Evolutionary conservation across 2,329 filamentous ascomycete genomes (phyloP), one percentile per base, ranked within the genome.

Genomic region (Cercospora janseana): DNA sequence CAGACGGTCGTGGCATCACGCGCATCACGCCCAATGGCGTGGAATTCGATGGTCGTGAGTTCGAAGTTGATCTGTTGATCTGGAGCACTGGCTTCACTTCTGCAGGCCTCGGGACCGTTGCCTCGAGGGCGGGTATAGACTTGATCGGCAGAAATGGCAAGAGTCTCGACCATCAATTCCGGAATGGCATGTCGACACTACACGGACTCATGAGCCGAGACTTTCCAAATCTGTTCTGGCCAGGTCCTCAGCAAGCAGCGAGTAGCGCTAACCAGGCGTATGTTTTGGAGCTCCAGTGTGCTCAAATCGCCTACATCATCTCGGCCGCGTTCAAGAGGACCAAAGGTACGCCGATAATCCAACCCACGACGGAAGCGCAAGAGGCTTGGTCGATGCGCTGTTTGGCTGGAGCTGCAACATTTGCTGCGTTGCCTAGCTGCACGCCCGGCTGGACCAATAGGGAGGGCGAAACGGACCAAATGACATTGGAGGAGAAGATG

Each of bases 151-250:
- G 74, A 7, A 60, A 70, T 26, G 74, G 74, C 1, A 50, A 65
- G 3, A 66, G 73, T 9, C 63, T 81, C 28, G 70, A 71, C 6
- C 66, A 75, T 2, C 44, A 51, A 4, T 75, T 75, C 23, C 63
- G 65, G 15, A 64, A 70, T 0, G 77, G 75, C 0, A 60, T 75
- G 0, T 59, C 67, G 0, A 82, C 79, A 0, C 67, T 82, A 0
- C 79, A 83, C 61, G 80, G 79, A 7, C 63, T 76, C 4, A 63
- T 70, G 4, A 72, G 68, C 0, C 65, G 67, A 54, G 72, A 69
- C 0, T 82, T 82, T 51, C 79, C 80, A 1, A 83, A 83, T 56
- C 57, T 81, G 38, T 77, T 80, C 70, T 73, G 75, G 58, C 60
- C 71, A 0, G 72, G 73, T 9, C 59, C 70, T 0, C 48, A 63